Conservation (phyloP, 2,329 filamentous ascomycete species). For the Clarireedia monteithiana region DNA sequence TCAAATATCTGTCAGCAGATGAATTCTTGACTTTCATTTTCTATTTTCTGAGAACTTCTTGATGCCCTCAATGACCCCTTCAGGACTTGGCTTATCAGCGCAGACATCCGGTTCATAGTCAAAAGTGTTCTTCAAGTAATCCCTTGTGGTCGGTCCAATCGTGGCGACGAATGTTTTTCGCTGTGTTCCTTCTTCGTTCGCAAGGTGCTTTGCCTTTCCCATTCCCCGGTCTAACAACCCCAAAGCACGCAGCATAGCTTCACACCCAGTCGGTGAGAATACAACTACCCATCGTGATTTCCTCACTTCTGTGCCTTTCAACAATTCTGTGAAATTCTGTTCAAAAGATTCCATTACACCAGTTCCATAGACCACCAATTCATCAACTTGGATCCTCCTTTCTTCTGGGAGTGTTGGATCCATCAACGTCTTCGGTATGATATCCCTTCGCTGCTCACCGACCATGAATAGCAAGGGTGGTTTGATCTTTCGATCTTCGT, state of each 20-base stretch:
- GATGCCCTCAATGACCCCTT: conserved; percentile 69
- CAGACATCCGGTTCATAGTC: conserved; percentile 69
- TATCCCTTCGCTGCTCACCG: conserved; percentile 80
- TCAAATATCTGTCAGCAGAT: no score
- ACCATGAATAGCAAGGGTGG: conserved; percentile 76
- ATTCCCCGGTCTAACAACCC: conserved; percentile 42
- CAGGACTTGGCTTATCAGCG: conserved; percentile 71
- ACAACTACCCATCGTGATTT: conserved; percentile 64
- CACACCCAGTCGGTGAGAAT: conserved; percentile 59
- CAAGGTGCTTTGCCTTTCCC: conserved; percentile 29
- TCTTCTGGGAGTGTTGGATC: conserved; percentile 40
- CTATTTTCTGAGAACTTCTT: conserved; percentile 15
- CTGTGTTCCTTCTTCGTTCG: conserved; percentile 14
- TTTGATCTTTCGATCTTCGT: conserved; percentile 35
- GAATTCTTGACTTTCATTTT: background rate
- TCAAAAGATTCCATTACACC: conserved; percentile 74
- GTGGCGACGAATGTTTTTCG: conserved; percentile 63
- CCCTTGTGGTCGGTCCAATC: conserved; percentile 87
- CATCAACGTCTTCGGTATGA: conserved; percentile 78
- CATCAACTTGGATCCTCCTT: conserved; percentile 59
- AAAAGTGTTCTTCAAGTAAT: conserved; percentile 60
- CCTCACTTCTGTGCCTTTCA: conserved; percentile 38
- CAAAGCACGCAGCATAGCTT: conserved; percentile 49
- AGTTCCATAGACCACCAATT: conserved; percentile 82
- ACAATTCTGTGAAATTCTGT: conserved; percentile 48